Percentiles rank a stretch among this genome's conserved stretches.
phyloP scores from a whole-genome alignment of 176 grass and related monocot genomes.

The Stipa capillata region DNA sequence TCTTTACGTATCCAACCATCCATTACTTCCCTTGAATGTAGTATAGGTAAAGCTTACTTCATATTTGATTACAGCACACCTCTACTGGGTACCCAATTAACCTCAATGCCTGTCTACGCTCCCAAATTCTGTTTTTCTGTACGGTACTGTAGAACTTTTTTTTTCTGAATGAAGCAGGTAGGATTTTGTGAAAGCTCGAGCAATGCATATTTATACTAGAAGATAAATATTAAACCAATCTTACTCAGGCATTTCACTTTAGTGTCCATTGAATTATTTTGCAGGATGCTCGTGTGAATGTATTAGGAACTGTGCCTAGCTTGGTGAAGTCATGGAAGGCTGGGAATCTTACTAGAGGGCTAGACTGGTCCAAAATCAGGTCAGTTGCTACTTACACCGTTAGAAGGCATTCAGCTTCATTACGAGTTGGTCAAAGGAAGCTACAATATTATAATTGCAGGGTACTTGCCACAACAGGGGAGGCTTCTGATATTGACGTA shows the following conservation, averaged over 20 bases:
- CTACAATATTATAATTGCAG: constrained; percentile 32
- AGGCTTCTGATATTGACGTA: constrained; percentile 91
- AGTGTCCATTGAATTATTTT: neutral
- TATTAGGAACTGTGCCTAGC: constrained; percentile 86
- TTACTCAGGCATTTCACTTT: neutral
- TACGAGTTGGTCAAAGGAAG: neutral
- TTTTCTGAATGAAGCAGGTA: neutral
- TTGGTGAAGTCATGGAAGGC: constrained; percentile 83
- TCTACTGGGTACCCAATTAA: neutral
- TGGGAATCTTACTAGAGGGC: constrained; percentile 59
- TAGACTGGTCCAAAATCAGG: constrained; percentile 96
- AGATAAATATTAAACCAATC: neutral
- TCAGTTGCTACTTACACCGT: constrained; percentile 11
- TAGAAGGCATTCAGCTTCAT: neutral
- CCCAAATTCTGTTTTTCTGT: neutral
- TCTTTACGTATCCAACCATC: neutral
- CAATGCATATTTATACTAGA: neutral
- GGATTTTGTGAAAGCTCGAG: neutral
- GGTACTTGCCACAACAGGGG: constrained; percentile 65
- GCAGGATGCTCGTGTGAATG: constrained; percentile 82
- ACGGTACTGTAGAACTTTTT: neutral
- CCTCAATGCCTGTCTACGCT: neutral
- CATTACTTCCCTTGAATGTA: neutral
- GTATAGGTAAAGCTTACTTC: neutral
- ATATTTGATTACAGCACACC: neutral